A percentile compares a stretch with the other conserved stretches of the same genome.
Evolutionary conservation across 192 early-diverging fungal genomes (phyloP).

Genomic region (Umbelopsis ramanniana): DNA sequence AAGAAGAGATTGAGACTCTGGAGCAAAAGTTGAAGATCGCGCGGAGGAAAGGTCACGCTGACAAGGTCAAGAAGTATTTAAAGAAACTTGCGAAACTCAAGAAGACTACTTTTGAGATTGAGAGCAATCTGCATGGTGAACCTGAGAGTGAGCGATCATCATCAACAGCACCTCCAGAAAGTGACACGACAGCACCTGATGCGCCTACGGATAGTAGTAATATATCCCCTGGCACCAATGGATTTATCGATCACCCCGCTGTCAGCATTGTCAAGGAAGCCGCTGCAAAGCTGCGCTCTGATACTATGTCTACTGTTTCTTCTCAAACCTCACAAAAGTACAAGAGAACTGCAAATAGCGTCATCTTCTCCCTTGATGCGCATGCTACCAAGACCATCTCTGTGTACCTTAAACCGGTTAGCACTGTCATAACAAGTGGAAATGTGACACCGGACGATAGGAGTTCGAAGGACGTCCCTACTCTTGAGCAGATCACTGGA

Average conservation of each 20-base stretch:
- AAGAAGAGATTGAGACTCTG: conserved; percentile 94
- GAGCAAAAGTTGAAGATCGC: conserved; percentile 99
- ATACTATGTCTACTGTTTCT: conserved; percentile 5
- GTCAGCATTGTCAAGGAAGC: neutral
- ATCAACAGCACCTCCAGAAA: conserved; percentile 31
- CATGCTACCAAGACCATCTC: conserved; percentile 67
- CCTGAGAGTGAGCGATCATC: conserved; percentile 16
- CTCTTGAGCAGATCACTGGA: conserved; percentile 43
- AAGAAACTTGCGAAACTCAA: conserved; percentile 71
- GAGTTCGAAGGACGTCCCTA: conserved; percentile 8
- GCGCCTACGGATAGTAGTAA: conserved; percentile 11
- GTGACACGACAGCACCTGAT: conserved; percentile 22
- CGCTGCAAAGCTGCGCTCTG: neutral
- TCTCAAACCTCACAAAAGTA: conserved; percentile 44
- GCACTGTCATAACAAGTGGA: conserved; percentile 8
- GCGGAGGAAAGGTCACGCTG: conserved; percentile 80
- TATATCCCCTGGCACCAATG: conserved; percentile 18
- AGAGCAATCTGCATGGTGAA: conserved; percentile 14
- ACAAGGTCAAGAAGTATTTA: conserved; percentile 85
- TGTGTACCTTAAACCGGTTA: conserved; percentile 61
- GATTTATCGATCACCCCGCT: neutral
- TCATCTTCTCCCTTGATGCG: conserved; percentile 73
- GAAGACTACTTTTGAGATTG: conserved; percentile 21
- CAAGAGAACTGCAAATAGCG: conserved; percentile 61
- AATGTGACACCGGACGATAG: conserved; percentile 18